phyloP scores from a whole-genome alignment of 208 protist species.

The Wallacemonas sp. region DNA sequence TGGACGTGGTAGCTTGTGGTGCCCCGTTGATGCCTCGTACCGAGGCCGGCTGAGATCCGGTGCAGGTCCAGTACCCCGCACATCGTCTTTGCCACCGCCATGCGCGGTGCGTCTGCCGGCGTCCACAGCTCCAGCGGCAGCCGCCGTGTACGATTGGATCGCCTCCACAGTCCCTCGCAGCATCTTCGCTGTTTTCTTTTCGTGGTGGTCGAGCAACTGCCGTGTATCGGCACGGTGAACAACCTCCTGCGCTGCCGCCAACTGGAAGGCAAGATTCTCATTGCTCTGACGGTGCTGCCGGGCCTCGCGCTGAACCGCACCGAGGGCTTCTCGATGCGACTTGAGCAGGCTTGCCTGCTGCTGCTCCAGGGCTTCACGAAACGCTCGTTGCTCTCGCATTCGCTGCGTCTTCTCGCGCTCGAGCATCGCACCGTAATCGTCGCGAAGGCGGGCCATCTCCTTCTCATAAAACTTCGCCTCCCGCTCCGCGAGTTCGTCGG shows the following conservation, averaged over 20 bases:
- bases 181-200: slow-evolving; percentile 25
- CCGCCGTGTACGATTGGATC: slow-evolving; percentile 16
- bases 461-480: slow-evolving; percentile 45
- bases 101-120: background rate
- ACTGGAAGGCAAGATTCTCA: slow-evolving; percentile 42
- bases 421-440: slow-evolving; percentile 31
- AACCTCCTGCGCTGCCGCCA: slow-evolving; percentile 26
- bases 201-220: slow-evolving; percentile 22
- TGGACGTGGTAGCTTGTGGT: background rate
- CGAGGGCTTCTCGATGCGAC: slow-evolving; percentile 50
- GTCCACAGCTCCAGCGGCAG: background rate
- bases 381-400: slow-evolving; percentile 48
- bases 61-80: background rate
- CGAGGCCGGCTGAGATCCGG: slow-evolving; percentile 3
- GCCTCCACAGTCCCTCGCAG: slow-evolving; percentile 31
- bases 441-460: slow-evolving; percentile 46
- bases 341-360: slow-evolving; percentile 36
- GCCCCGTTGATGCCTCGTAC: background rate
- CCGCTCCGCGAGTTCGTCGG: slow-evolving; percentile 20
- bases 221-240: slow-evolving; percentile 3
- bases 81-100: too few species aligned
- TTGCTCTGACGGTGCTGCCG: slow-evolving; percentile 42
- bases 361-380: slow-evolving; percentile 43
- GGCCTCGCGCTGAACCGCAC: slow-evolving; percentile 37
- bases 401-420: slow-evolving; percentile 50